phyloP scores from a whole-genome alignment of 371 early-diverging fungal species.

The Lichtheimia ornata region DNA sequence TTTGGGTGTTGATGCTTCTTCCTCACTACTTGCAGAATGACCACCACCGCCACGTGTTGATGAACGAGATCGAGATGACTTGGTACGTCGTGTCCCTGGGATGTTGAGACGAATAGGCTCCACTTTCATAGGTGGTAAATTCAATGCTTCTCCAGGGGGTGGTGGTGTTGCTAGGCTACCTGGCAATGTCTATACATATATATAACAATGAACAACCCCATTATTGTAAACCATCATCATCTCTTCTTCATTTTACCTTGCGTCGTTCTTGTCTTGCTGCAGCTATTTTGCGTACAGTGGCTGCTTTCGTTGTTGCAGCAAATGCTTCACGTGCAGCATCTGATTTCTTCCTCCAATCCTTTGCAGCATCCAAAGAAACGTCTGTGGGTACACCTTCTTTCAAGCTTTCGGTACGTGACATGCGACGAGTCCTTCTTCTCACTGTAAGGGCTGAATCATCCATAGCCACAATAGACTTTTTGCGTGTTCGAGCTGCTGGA shows the following conservation, averaged over 20 bases:
- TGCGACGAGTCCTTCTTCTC: constrained; percentile 15
- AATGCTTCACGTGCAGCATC: constrained; percentile 2
- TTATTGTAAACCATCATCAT: too few relatives aligned
- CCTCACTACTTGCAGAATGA: constrained; percentile 19
- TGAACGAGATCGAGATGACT: constrained; percentile 17
- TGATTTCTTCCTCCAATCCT: constrained; percentile 27
- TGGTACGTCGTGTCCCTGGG: constrained; percentile 29
- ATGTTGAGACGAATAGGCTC: constrained; percentile 41
- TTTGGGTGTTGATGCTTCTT: constrained; percentile 11
- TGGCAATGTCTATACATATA: constrained; percentile 39
- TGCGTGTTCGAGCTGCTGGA: constrained; percentile 7
- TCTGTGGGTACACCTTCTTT: constrained; percentile 44
- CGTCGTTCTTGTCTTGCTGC: too few relatives aligned
- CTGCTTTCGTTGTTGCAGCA: neutral
- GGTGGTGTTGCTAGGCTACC: constrained; percentile 51
- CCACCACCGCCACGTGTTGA: neutral
- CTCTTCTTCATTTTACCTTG: too few relatives aligned
- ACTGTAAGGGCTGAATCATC: constrained; percentile 14
- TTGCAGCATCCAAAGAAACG: constrained; percentile 26
- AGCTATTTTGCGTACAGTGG: constrained; percentile 2
- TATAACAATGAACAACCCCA: too few relatives aligned
- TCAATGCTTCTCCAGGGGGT: constrained; percentile 37
- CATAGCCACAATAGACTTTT: constrained; percentile 21
- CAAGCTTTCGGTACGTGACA: constrained; percentile 39
- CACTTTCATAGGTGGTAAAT: constrained; percentile 53